phyloP scores from a whole-genome alignment of 176 grass and related monocot species.

The Thinopyrum elongatum region DNA sequence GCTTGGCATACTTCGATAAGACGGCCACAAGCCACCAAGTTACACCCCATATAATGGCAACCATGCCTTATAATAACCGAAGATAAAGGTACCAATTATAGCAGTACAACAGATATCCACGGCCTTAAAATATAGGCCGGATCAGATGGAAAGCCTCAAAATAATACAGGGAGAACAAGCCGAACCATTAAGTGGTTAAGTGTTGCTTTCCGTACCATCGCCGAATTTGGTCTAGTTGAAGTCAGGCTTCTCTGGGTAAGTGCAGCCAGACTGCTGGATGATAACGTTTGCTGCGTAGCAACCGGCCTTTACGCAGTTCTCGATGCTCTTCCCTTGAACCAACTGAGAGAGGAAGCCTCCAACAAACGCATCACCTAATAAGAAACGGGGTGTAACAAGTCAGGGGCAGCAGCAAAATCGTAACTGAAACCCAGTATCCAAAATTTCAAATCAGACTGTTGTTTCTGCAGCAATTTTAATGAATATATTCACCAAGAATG shows the following conservation, averaged over 20 bases:
- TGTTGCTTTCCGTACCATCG: background rate
- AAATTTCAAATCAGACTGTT: background rate
- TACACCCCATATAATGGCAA: constrained; percentile 28
- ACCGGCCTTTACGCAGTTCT: constrained; percentile 65
- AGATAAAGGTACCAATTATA: background rate
- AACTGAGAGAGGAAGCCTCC: constrained; percentile 93
- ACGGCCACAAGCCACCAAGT: background rate
- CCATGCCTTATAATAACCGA: constrained; percentile 48
- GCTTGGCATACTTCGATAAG: background rate
- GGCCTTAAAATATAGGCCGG: constrained; percentile 29
- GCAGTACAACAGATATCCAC: constrained; percentile 29
- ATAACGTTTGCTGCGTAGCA: constrained; percentile 92
- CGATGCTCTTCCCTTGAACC: constrained; percentile 80
- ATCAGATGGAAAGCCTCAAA: constrained; percentile 35
- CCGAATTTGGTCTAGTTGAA: constrained; percentile 55
- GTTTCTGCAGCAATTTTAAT: background rate
- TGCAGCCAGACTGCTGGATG: constrained; percentile 89
- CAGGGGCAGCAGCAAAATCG: background rate
- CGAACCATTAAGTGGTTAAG: constrained; percentile 10
- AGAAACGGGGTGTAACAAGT: background rate
- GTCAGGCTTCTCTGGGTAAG: constrained; percentile 92
- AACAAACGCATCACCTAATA: constrained; percentile 86
- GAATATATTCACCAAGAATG: background rate
- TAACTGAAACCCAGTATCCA: background rate
- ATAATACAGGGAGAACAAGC: constrained; percentile 33